Evolutionary conservation across 2,329 filamentous ascomycete species (phyloP).

Genomic region (Aspergillus tanneri): DNA sequence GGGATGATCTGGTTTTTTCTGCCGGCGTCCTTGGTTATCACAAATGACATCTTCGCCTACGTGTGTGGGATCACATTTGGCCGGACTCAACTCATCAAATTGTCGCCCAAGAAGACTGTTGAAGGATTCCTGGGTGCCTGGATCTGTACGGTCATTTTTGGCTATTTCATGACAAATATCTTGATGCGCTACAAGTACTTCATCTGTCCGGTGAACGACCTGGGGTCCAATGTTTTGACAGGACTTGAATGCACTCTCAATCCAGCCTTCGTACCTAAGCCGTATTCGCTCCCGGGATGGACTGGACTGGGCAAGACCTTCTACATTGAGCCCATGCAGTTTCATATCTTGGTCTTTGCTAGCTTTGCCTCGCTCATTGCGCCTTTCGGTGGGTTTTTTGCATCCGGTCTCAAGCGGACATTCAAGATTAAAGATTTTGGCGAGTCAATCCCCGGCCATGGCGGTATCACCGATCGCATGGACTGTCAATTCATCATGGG

Average conservation of each 20-base stretch:
- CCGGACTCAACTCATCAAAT: constrained; percentile 92
- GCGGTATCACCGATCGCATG: constrained; percentile 98
- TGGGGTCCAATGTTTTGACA: constrained; percentile 89
- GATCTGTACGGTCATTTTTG: constrained; percentile 90
- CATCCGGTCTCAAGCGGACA: constrained; percentile 92
- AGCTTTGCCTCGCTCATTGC: constrained; percentile 96
- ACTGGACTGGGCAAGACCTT: constrained; percentile 71
- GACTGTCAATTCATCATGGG: constrained; percentile 99
- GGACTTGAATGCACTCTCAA: constrained; percentile 88
- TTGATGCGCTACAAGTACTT: constrained; percentile 94
- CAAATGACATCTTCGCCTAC: constrained; percentile 98
- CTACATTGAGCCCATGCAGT: constrained; percentile 81
- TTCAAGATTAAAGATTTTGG: constrained; percentile 99
- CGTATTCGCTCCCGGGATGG: constrained; percentile 70
- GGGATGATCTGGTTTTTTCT: constrained; percentile 99
- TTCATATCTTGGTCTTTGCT: constrained; percentile 85
- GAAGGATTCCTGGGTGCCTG: constrained; percentile 95
- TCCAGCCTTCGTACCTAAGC: constrained; percentile 79
- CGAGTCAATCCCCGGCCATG: constrained; percentile 94
- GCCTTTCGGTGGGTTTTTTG: constrained; percentile 97
- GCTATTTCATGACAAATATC: constrained; percentile 75
- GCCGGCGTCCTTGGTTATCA: constrained; percentile 90
- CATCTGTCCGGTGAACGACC: constrained; percentile 94
- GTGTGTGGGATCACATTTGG: constrained; percentile 97
- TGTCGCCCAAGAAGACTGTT: constrained; percentile 98